These are phyloP conservation scores for Suhomyces chickasaworum DNA, from an alignment of 1,139 yeast species.

Conservation along the genomic window DNA sequence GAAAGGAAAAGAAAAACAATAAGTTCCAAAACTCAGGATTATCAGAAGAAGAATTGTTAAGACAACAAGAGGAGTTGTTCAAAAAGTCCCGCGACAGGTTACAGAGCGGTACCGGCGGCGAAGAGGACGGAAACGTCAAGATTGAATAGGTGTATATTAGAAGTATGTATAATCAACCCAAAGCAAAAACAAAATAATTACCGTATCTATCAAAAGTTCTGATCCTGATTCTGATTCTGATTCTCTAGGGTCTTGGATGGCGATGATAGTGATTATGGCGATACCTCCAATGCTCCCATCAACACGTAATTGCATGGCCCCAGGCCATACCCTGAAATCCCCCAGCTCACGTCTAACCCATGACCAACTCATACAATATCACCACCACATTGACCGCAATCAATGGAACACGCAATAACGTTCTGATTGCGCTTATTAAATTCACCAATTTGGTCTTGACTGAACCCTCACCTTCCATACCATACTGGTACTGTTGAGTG, in stretches of 20 bases:
- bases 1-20: slow-evolving; percentile 89
- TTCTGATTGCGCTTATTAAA: slow-evolving; percentile 72
- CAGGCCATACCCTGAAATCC: background rate
- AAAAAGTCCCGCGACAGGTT: slow-evolving; percentile 82
- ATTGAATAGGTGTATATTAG: slow-evolving; percentile 10
- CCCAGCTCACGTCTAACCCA: slow-evolving; percentile 52
- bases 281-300: too few species aligned
- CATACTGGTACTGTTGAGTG: slow-evolving; percentile 32
- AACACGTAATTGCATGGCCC: background rate
- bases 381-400: slow-evolving; percentile 68
- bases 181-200: too few species aligned
- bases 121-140: slow-evolving; percentile 12
- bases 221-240: too few species aligned
- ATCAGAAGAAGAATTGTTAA: slow-evolving; percentile 85
- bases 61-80: slow-evolving; percentile 91
- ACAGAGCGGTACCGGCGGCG: slow-evolving; percentile 35
- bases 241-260: too few species aligned
- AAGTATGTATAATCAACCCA: slow-evolving; percentile 2
- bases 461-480: slow-evolving; percentile 35
- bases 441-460: slow-evolving; percentile 62
- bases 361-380: slow-evolving; percentile 69
- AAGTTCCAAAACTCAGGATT: slow-evolving; percentile 92
- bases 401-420: slow-evolving; percentile 73
- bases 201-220: too few species aligned
- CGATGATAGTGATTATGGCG: too few species aligned